Evolutionary conservation across 495 filamentous ascomycete species (phyloP), one percentile per base, ranked within the genome.

Genomic region (Hypoxylon perforatum): DNA sequence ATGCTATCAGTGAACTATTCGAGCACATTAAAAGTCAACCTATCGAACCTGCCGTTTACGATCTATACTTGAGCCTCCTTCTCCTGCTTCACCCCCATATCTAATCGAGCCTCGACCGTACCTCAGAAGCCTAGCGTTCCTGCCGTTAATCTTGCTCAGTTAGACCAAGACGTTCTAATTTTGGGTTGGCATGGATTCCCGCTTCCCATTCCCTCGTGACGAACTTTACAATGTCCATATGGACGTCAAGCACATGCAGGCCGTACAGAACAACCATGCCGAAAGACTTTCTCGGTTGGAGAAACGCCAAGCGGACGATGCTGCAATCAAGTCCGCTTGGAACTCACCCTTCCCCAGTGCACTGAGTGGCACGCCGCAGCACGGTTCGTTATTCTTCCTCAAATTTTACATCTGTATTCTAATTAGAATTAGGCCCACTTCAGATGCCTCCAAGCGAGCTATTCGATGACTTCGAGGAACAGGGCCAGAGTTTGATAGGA

Each of bases 221-320:
- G 93, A 96, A 77, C 82, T 94, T 58, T 94, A 92, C 85, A 88
- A 89, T 79, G 84, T 97, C 60, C 90, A 94, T 73, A 91, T 92
- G 80, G 92, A 96, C 69, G 83, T 97, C 80, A 92, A 89, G 77
- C 89, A 91, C 71, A 81, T 97, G 39, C 91, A 94, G 64, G 81
- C 87, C 61, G 82, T 90, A 48, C 92, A 96, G 75, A 84, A 84
- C 67, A 88, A 91, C 66, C 92, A 96, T 77, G 82, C 86, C n/a
- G 92, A 96, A 67, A 84, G 93, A 53, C 81, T 97, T 61, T 79
- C 87, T 21, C 81, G 90, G 48, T 80, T 97, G 55, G 93, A 97
- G 77, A 89, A 91, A 63, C 88, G 89, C 56, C 91, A 92, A 60
- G 92, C 93, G 56, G 84, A 85, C 54, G 92, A 97, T 82, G 88